Conservation (phyloP, 1,284 basidiomycete genomes). For the Pseudozyma pruni region DNA sequence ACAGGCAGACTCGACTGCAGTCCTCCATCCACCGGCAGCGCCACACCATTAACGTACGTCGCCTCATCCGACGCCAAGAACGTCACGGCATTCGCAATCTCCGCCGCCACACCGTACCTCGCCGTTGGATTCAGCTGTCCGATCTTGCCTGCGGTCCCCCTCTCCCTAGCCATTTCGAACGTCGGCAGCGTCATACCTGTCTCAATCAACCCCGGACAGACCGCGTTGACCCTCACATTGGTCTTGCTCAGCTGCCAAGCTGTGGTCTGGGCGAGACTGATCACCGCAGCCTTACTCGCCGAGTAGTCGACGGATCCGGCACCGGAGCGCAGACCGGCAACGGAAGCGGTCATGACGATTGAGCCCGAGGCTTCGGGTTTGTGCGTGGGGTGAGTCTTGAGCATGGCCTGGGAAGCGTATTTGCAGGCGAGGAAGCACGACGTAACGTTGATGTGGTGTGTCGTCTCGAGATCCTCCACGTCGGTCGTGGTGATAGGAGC, state of each 20-base stretch:
- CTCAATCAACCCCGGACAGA: conserved; percentile 91
- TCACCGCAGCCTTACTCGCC: conserved; percentile 69
- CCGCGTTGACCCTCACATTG: conserved; percentile 86
- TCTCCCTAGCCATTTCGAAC: conserved; percentile 80
- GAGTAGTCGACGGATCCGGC: conserved; percentile 85
- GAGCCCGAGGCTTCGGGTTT: conserved; percentile 77
- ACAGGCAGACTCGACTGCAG: conserved; percentile 79
- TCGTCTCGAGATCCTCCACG: conserved; percentile 77
- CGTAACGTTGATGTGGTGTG: conserved; percentile 82
- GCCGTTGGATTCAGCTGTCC: conserved; percentile 87
- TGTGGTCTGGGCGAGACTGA: conserved; percentile 83
- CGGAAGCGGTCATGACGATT: conserved; percentile 92
- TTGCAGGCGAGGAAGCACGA: conserved; percentile 94
- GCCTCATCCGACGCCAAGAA: conserved; percentile 89
- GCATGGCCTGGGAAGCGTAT: conserved; percentile 83
- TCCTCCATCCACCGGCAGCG: conserved; percentile 86
- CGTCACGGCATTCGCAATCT: conserved; percentile 81
- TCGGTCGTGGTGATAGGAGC: conserved; percentile 74
- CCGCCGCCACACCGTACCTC: conserved; percentile 71
- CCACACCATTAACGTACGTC: conserved; percentile 89
- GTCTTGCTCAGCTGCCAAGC: conserved; percentile 83
- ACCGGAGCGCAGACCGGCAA: conserved; percentile 85
- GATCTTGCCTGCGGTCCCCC: conserved; percentile 79
- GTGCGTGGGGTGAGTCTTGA: conserved; percentile 73
- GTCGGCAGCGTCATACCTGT: conserved; percentile 82